phyloP scores from a whole-genome alignment of 2,329 filamentous ascomycete genomes.

The Ceratocystis albifundus region DNA sequence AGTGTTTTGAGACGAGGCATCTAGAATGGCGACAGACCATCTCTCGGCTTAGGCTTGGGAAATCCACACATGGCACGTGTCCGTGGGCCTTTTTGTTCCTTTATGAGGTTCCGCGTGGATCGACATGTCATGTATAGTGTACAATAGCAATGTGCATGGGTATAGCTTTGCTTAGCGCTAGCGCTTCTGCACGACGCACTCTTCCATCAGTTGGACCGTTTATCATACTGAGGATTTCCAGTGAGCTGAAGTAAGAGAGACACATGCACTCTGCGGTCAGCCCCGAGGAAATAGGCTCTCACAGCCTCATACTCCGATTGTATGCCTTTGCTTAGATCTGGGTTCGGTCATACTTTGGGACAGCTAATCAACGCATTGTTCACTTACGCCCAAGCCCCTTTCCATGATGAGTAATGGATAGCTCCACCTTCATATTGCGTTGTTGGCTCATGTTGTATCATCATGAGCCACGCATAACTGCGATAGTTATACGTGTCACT shows the following conservation, averaged over 20 bases:
- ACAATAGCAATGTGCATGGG: too few species aligned
- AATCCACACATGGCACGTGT: slow-evolving; percentile 1
- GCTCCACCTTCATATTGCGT: neutral
- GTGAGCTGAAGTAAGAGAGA: too few species aligned
- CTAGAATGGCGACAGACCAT: neutral
- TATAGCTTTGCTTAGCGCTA: too few species aligned
- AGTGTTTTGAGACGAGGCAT: neutral
- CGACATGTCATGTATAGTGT: neutral
- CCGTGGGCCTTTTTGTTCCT: neutral
- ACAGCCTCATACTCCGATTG: too few species aligned
- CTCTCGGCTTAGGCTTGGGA: neutral
- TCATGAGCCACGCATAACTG: neutral
- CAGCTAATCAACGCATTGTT: too few species aligned
- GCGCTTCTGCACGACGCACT: too few species aligned
- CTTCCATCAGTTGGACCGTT: too few species aligned
- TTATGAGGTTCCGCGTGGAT: neutral
- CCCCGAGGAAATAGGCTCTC: too few species aligned
- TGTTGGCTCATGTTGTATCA: neutral
- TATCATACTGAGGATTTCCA: too few species aligned
- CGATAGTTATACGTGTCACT: neutral
- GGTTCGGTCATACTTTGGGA: too few species aligned
- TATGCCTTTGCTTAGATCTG: too few species aligned
- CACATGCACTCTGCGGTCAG: too few species aligned
- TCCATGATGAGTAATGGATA: neutral
- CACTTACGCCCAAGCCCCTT: neutral